phyloP scores from a whole-genome alignment of 305 asterid genomes.

The Plantago coronopus region DNA sequence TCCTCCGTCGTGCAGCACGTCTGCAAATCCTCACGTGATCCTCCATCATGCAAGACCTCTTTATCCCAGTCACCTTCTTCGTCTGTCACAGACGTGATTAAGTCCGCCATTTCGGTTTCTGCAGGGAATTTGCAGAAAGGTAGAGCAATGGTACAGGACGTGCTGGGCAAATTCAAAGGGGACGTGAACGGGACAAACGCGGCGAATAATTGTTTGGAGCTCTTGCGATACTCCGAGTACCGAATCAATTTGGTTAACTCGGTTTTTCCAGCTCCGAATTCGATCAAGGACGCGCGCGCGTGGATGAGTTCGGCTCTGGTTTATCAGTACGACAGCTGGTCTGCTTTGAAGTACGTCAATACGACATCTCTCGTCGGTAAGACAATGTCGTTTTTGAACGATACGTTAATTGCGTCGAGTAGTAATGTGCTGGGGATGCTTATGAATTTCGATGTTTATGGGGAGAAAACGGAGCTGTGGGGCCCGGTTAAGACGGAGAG shows the following conservation, averaged over 20 bases:
- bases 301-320: conserved; percentile 59
- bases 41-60: conserved; percentile 34
- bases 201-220: conserved; percentile 37
- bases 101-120: conserved; percentile 43
- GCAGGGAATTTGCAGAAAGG: conserved; percentile 28
- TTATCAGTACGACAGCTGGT: conserved; percentile 50
- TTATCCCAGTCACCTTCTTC: conserved; percentile 26
- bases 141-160: conserved; percentile 32
- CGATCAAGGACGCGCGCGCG: conserved; percentile 58
- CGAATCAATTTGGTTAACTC: conserved; percentile 27
- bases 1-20: conserved; percentile 27
- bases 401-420: conserved; percentile 26
- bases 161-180: conserved; percentile 28
- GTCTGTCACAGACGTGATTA: conserved; percentile 35
- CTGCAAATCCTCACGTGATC: conserved; percentile 61
- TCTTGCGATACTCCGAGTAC: conserved; percentile 34
- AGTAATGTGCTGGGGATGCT: conserved; percentile 49
- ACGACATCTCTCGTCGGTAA: conserved; percentile 29
- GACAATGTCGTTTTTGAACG: conserved; percentile 39
- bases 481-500: conserved; percentile 52
- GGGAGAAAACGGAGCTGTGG: conserved; percentile 43
- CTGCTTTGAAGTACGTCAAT: conserved; percentile 44
- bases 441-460: conserved; percentile 38
- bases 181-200: conserved; percentile 40
- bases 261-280: conserved; percentile 28